phyloP scores from a whole-genome alignment of 164 flowering plant species.

The Echeveria elegans region DNA sequence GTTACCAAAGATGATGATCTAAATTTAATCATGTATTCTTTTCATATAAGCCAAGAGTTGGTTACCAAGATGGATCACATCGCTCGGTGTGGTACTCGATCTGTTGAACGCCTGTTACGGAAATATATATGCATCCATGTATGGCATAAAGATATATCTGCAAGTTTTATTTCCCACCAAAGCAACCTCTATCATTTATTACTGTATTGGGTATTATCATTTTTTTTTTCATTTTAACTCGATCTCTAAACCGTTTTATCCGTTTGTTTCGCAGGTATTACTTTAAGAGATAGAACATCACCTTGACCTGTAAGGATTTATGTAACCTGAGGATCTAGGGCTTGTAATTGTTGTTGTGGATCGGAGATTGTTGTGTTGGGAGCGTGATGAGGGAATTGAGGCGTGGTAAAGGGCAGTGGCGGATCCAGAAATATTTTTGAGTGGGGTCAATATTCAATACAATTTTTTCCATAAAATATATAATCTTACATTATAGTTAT shows the following conservation, averaged over 20 bases:
- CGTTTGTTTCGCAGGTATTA: too few species aligned
- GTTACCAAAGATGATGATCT: background rate
- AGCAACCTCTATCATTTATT: background rate
- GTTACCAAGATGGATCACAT: conserved; percentile 68
- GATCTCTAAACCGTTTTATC: background rate
- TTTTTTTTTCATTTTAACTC: background rate
- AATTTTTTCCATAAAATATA: too few species aligned
- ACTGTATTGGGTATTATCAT: background rate
- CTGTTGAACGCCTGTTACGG: conserved; percentile 78
- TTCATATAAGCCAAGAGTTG: conserved; percentile 66
- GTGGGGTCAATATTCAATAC: too few species aligned
- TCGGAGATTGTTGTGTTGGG: too few species aligned
- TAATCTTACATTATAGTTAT: too few species aligned
- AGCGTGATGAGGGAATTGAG: too few species aligned
- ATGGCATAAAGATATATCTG: conserved; percentile 38
- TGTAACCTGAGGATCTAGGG: too few species aligned
- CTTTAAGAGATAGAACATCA: background rate
- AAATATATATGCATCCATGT: conserved; percentile 76
- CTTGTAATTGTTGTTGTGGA: too few species aligned
- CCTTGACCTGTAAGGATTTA: too few species aligned
- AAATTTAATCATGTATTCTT: conserved; percentile 4
- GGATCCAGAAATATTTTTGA: too few species aligned
- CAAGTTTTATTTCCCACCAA: background rate
- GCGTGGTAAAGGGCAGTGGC: too few species aligned
- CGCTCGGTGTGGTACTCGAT: conserved; percentile 83